Percentiles rank a stretch among this genome's conserved stretches.
phyloP scores from a whole-genome alignment of 306 rosid genomes.

The Rubus idaeus region DNA sequence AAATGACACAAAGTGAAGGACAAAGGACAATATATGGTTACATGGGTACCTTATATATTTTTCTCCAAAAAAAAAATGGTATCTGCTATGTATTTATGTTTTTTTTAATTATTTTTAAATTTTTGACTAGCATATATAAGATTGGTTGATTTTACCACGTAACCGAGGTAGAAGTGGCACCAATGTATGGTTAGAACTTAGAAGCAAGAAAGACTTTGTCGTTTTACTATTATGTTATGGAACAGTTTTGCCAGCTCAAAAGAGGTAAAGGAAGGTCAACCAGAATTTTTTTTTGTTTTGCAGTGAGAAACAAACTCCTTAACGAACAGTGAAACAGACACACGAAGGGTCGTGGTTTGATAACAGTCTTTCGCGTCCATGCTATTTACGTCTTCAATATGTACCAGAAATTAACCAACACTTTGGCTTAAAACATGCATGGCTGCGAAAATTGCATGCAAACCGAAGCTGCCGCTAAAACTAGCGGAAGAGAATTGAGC shows the following conservation, averaged over 20 bases:
- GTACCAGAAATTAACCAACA: not conserved
- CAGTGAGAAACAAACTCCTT: not conserved
- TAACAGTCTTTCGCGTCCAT: conserved; percentile 2
- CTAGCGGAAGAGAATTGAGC: conserved; percentile 43
- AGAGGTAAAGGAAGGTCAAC: not conserved
- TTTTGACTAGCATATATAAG: no score
- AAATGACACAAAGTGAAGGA: not conserved
- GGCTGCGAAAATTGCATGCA: not conserved
- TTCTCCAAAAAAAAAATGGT: no score
- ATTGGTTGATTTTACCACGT: no score
- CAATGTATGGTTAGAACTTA: not conserved
- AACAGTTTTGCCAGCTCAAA: conserved; percentile 1
- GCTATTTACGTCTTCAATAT: conserved; percentile 15
- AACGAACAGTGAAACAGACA: not conserved
- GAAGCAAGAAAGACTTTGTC: not conserved
- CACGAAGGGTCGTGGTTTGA: conserved; percentile 5
- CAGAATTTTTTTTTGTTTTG: not conserved
- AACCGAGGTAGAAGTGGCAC: not conserved
- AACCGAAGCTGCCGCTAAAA: conserved; percentile 39
- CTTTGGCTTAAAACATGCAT: not conserved
- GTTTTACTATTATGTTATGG: not conserved
- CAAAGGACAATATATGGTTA: not conserved
- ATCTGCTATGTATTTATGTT: no score
- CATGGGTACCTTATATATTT: not conserved
- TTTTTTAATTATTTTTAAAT: no score